Evolutionary conservation across 768 basidiomycete species (phyloP).

Genomic region (Tremella fuciformis): DNA sequence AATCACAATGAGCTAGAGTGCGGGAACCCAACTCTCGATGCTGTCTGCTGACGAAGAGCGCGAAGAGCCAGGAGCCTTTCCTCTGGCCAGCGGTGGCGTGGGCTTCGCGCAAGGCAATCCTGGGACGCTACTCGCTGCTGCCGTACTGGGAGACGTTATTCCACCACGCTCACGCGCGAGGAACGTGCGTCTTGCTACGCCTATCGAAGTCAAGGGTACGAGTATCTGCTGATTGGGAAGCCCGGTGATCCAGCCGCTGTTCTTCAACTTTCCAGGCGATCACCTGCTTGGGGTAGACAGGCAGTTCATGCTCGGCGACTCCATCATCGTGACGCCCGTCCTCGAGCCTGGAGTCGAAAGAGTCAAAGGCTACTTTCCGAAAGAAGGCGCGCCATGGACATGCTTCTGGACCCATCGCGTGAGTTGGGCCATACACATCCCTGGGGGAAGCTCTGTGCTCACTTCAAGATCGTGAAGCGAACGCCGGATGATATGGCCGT

Average conservation of each 20-base stretch:
- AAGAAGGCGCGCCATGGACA: slow-evolving; percentile 27
- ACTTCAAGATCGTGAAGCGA: slow-evolving; percentile 29
- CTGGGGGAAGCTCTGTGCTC: slow-evolving; percentile 9
- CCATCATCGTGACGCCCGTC: slow-evolving; percentile 74
- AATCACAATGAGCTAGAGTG: slow-evolving; percentile 59
- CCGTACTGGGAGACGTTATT: slow-evolving; percentile 63
- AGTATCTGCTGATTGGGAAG: slow-evolving; percentile 44
- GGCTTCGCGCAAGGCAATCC: slow-evolving; percentile 68
- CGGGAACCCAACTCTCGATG: background rate
- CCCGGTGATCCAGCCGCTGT: slow-evolving; percentile 70
- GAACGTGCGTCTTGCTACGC: slow-evolving; percentile 28
- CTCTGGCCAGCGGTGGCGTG: slow-evolving; percentile 76
- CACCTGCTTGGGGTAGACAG: slow-evolving; percentile 54
- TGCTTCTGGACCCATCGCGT: slow-evolving; percentile 18
- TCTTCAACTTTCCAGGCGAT: slow-evolving; percentile 70
- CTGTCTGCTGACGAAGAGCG: slow-evolving; percentile 2
- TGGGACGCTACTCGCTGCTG: slow-evolving; percentile 66
- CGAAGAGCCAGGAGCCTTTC: slow-evolving; percentile 66
- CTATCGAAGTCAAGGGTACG: too few relatives aligned
- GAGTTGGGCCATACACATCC: background rate
- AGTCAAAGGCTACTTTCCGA: slow-evolving; percentile 58
- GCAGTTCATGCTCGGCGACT: slow-evolving; percentile 70
- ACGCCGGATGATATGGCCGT: slow-evolving; percentile 52
- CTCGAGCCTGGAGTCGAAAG: slow-evolving; percentile 65
- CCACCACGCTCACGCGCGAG: slow-evolving; percentile 29